Conservation (phyloP, 2,329 filamentous ascomycete genomes). For the Scedosporium dehoogii region DNA sequence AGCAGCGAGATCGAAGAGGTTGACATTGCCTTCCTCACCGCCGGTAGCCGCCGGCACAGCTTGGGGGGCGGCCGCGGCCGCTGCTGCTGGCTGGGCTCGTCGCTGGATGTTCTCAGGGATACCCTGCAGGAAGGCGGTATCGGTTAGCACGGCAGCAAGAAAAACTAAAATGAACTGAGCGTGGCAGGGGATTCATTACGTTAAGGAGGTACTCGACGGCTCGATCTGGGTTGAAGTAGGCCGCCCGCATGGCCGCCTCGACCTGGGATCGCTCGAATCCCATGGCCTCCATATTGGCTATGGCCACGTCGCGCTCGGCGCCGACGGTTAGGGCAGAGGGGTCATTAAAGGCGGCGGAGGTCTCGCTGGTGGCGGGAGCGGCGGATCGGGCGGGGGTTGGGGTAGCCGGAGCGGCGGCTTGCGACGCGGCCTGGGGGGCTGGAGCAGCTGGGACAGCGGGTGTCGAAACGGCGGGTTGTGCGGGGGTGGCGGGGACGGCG, state of each 20-base stretch:
- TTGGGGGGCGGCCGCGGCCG: slow-evolving; percentile 28
- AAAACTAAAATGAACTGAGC: slow-evolving; percentile 3
- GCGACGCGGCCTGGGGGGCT: slow-evolving; percentile 32
- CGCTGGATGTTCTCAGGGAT: slow-evolving; percentile 74
- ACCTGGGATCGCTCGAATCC: slow-evolving; percentile 84
- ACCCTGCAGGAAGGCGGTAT: slow-evolving; percentile 43
- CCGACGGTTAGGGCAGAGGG: slow-evolving; percentile 81
- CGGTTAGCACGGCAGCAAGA: neutral
- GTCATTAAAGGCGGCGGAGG: slow-evolving; percentile 42
- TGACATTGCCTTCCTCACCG: slow-evolving; percentile 61
- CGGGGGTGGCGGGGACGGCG: slow-evolving; percentile 54
- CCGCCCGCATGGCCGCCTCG: slow-evolving; percentile 88
- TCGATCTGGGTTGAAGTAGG: slow-evolving; percentile 93
- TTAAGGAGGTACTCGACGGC: slow-evolving; percentile 92
- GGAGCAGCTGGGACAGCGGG: slow-evolving; percentile 40
- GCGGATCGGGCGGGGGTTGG: slow-evolving; percentile 41
- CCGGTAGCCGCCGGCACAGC: slow-evolving; percentile 24
- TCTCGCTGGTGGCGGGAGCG: slow-evolving; percentile 32
- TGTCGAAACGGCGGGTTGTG: slow-evolving; percentile 38
- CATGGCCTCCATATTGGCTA: slow-evolving; percentile 95
- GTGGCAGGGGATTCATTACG: slow-evolving; percentile 37
- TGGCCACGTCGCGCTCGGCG: slow-evolving; percentile 67
- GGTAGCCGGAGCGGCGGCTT: slow-evolving; percentile 34
- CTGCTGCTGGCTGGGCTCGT: slow-evolving; percentile 30
- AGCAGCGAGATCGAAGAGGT: slow-evolving; percentile 88